Evolutionary conservation across 257 asterid genomes (phyloP), one percentile per base, ranked within the genome.

Genomic region (Lithospermum erythrorhizon): DNA sequence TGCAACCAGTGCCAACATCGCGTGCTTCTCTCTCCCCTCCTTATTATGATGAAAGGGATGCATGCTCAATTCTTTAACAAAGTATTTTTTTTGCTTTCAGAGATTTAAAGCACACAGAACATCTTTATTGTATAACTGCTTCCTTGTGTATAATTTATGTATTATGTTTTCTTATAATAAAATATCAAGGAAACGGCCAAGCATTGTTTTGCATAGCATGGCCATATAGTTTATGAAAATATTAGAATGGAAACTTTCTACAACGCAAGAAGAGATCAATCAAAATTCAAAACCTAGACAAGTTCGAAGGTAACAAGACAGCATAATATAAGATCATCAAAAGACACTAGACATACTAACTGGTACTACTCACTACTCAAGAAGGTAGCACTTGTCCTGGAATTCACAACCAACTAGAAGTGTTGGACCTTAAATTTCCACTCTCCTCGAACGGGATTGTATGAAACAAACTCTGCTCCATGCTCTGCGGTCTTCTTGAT

Each of bases 341-440:
- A 8, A 15, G 8, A 49, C 20, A 3, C 17, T 15, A 49, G 54
- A 13, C 8, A 3, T 49, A 49, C 54, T 13, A 27, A 27, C 30
- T 27, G 30, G 4, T 27, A 27, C 3, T 32, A 32, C 45, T 16
- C 4, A 52, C 5, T 4, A 52, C 16, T 17, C 19, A 52, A 7
- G 57, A 53, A 19, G 19, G 25, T 6, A 53, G 6, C 57, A n/a
- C 24, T 53, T n/a, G 6, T 20, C 25, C 22, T 57, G 55, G 45
- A 35, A 53, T 7, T 24, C 1, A 10, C 45, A 47, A 9, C 14
- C n/a, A 9, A 35, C 68, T 32, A 72, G 72, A 87, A 87, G 72
- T 87, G 93, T 68, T 66, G 53, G 30, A 87, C 95, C 70, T 68
- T 75, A 73, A 90, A 85, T 81, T 75, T 85, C 95, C 96, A 87